phyloP scores from a whole-genome alignment of 441 rosid genomes.

The Brassica hybrid region DNA sequence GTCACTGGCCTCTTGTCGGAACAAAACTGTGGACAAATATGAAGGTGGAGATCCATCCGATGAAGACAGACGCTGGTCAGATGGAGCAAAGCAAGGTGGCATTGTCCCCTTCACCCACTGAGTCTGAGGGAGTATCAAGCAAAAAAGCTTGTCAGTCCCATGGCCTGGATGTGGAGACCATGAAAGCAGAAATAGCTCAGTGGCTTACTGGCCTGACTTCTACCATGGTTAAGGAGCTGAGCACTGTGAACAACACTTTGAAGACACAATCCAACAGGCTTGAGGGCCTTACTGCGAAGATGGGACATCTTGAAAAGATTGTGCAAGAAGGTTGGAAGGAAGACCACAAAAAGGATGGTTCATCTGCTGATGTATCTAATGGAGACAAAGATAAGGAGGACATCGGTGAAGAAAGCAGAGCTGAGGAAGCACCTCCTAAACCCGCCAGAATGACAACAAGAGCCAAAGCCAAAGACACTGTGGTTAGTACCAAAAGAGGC shows the following conservation, averaged over 20 bases:
- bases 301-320: background rate
- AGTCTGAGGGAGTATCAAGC: background rate
- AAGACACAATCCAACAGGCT: background rate
- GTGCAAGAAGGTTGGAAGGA: background rate
- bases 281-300: too few relatives aligned
- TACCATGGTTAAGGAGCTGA: background rate
- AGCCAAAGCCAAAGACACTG: too few relatives aligned
- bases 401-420: background rate
- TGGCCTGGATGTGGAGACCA: background rate
- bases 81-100: background rate
- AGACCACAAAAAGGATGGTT: too few relatives aligned
- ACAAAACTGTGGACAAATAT: background rate
- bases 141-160: background rate
- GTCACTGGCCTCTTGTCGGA: background rate
- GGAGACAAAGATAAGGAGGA: background rate
- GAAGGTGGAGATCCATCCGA: background rate
- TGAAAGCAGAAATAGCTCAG: background rate
- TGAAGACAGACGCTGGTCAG: background rate
- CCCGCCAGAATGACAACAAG: background rate
- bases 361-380: too few relatives aligned
- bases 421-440: background rate
- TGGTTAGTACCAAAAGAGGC: too few relatives aligned
- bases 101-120: background rate
- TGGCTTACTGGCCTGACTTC: background rate
- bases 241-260: background rate